These are phyloP conservation scores for Wallemia hederae DNA, from an alignment of 1,284 basidiomycete species.

Conservation along the genomic window DNA sequence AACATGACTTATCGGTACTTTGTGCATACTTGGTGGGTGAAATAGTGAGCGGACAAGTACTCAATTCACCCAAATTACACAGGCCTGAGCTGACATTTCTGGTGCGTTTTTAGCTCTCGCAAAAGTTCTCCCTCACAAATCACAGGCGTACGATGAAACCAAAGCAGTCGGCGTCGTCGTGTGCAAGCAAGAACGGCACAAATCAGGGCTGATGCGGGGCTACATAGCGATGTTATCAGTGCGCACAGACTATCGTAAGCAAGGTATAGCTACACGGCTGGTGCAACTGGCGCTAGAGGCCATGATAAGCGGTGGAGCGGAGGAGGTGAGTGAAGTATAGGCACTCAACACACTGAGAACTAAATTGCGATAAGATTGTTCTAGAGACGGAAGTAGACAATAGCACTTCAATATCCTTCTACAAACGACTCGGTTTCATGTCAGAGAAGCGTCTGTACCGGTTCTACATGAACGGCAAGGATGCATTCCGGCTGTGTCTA, in stretches of 20 bases:
- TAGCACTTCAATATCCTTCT: slow-evolving; percentile 49
- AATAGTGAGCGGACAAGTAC: slow-evolving; percentile 3
- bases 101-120: slow-evolving; percentile 19
- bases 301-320: slow-evolving; percentile 49
- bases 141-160: slow-evolving; percentile 6
- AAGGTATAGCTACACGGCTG: slow-evolving; percentile 58
- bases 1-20: slow-evolving; percentile 84
- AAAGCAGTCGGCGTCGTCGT: slow-evolving; percentile 67
- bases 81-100: slow-evolving; percentile 87
- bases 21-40: slow-evolving; percentile 45
- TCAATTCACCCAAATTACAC: too few relatives aligned
- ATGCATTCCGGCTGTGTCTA: slow-evolving; percentile 6
- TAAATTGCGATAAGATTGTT: slow-evolving; percentile 30
- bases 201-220: slow-evolving; percentile 44
- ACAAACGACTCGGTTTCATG: slow-evolving; percentile 76
- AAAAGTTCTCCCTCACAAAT: background rate
- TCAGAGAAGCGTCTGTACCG: slow-evolving; percentile 77
- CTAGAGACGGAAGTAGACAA: slow-evolving; percentile 97
- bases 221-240: slow-evolving; percentile 97
- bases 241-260: slow-evolving; percentile 42
- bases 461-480: slow-evolving; percentile 63
- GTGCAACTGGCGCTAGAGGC: slow-evolving; percentile 44
- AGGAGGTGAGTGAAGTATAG: slow-evolving; percentile 30
- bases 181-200: slow-evolving; percentile 75
- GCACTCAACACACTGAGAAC: background rate